Evolutionary conservation across 2,329 filamentous ascomycete species (phyloP).

Genomic region (Monilinia fructicola): DNA sequence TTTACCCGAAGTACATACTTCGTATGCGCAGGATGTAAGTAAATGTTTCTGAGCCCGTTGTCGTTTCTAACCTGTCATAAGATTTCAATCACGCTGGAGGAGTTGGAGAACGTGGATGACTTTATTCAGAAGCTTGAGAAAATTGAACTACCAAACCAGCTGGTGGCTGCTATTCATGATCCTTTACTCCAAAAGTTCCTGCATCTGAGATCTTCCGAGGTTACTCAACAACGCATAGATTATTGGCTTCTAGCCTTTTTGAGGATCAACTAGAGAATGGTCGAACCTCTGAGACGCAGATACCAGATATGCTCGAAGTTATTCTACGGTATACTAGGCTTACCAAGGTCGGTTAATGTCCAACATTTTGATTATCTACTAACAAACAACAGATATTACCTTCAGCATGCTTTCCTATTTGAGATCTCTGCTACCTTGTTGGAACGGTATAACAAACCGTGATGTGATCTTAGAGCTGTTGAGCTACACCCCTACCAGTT

Average conservation of each 20-base stretch:
- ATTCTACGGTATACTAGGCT: conserved; percentile 56
- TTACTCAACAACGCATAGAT: conserved; percentile 53
- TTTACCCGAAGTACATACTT: conserved; percentile 71
- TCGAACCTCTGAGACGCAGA: conserved; percentile 49
- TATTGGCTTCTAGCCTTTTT: conserved; percentile 60
- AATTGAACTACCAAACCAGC: conserved; percentile 78
- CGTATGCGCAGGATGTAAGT: conserved; percentile 64
- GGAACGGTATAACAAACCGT: conserved; percentile 60
- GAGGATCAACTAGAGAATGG: conserved; percentile 54
- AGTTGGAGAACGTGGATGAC: conserved; percentile 68
- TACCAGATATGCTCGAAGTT: conserved; percentile 56
- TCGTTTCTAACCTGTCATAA: conserved; percentile 36
- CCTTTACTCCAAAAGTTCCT: conserved; percentile 76
- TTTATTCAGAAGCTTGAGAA: conserved; percentile 74
- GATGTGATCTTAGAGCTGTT: conserved; percentile 58
- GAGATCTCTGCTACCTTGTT: conserved; percentile 55
- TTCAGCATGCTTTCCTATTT: conserved; percentile 48
- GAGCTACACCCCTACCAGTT: conserved; percentile 52
- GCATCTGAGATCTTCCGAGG: conserved; percentile 58
- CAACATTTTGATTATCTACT: conserved; percentile 27
- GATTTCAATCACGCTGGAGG: conserved; percentile 69
- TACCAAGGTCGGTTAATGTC: conserved; percentile 50
- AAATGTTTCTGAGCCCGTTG: neutral
- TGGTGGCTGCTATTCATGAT: conserved; percentile 74
- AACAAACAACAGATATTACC: conserved; percentile 37